Base-by-base conservation (phyloP, 139 green algal genomes). In the Coelastrella sp. region DNA sequence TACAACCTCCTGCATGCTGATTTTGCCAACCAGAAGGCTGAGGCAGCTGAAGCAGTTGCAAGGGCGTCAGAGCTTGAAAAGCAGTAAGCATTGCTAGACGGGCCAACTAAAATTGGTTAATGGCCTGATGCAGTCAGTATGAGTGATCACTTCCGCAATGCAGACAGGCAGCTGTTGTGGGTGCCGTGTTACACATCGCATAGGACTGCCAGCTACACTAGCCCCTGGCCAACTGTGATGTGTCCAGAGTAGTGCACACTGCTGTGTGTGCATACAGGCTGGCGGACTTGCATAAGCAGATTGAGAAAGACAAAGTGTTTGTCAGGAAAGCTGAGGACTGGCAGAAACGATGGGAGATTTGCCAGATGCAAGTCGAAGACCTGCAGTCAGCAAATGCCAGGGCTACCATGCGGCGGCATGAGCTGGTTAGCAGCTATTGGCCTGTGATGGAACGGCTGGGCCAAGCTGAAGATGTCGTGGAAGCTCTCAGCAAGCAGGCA, bases 401-500 rank as follows among this genome's bases (percentile, higher is more conserved):
- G 4, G 65, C 60, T 5, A 17, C 22, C 7, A 23, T 77, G 80
- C 66, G 88, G 68, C 88, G 88, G 3, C 57, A 78, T 6, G 93
- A 95, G 56, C 86, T 95, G 17, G 92, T 94, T 3, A 81, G 77
- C 68, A 90, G 73, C 81, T 95, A 95, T 88, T 95, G 93, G 93
- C 92, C 93, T 32, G 77, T 95, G 3, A 92, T 94, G 90, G 71
- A 85, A 3, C 92, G 92, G 0, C 85, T 95, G 20, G 59, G 83
- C 56, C 80, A 92, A 65, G 90, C 86, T n/a, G 90, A 92, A 80
- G 91, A 79, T 10, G 78, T 71, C n/a, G 80, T 74, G 20, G 83
- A 47, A 4, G 73, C 32, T 22, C 78, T 82, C 2, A 82, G 23
- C 6, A n/a, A 78, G 80, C 59, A 84, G 84, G 87, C 79, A 64